Base-by-base conservation (phyloP, 805 yeast species). In the Cyberlindnera subsufficiens region DNA sequence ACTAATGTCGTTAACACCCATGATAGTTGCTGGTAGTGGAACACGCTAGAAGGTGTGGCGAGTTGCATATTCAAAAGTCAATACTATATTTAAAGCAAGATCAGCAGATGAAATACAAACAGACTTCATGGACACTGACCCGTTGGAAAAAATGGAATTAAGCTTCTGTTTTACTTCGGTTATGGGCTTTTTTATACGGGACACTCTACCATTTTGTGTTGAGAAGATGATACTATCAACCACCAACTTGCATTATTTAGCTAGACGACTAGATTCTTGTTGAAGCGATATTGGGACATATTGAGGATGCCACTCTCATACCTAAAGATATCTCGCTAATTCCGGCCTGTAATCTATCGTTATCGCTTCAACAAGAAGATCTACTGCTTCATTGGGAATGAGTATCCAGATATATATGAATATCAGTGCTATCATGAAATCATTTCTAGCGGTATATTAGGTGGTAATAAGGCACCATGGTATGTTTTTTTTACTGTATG, bases 381-480 rank as follows among this genome's bases (percentile, higher is more conserved):
- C 39, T 49, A 64, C 51, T 45, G 60, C 37, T 55, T 45, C 17
- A 51, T 49, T 35, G 61, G 52, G 14, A 66, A 58, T 38, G 59
- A 59, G 34, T 68, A 67, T 42, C 71, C 73, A 4, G 59, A 53
- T 16, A 65, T 66, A 1, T 68, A 66, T 1, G 61, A 59, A 16
- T 57, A 53, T 17, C 68, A 60, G 18, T 51, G 41, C 31, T 44
- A 44, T 14, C 51, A 56, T 15, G 63, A 61, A 29, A 63, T 66
- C 6, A 38, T 54, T 4, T 48, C 66, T 14, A 68, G 68, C 4
- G 84, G 84, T 17, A 77, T 75, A 0, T 48, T 72, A 17, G 83
- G 82, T 0, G 83, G 85, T 1, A 77, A 78, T 55, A 78, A 78
- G 6, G 80, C 75, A 0, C 63, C 78, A 32, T 79, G 82, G 82